A percentile compares a stretch with the other conserved stretches of the same genome.
These are phyloP conservation scores for Torulaspora indica DNA, from an alignment of 805 yeast genomes.

Conservation along the genomic window DNA sequence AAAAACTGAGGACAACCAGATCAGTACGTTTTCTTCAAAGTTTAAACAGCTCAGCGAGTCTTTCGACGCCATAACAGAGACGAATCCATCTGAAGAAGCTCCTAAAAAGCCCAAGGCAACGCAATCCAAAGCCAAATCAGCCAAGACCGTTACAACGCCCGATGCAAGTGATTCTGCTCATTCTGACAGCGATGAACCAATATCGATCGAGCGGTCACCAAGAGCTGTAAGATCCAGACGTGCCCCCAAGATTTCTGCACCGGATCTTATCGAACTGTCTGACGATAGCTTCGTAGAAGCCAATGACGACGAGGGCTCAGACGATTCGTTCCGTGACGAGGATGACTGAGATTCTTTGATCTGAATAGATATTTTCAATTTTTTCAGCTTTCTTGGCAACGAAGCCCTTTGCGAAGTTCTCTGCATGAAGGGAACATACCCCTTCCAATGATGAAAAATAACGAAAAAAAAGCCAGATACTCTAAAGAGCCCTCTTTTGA, in stretches of 20 bases:
- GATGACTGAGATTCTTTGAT: constrained; percentile 7
- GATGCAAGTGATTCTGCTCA: constrained; percentile 27
- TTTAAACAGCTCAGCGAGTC: constrained; percentile 33
- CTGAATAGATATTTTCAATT: not conserved
- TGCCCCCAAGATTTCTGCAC: constrained; percentile 16
- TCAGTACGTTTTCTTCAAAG: constrained; percentile 32
- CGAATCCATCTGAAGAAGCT: constrained; percentile 4
- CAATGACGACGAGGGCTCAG: constrained; percentile 20
- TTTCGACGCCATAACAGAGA: constrained; percentile 21
- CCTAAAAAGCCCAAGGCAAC: not conserved
- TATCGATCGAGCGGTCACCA: constrained; percentile 17
- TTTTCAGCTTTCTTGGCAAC: not conserved
- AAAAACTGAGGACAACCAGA: constrained; percentile 12
- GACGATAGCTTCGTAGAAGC: constrained; percentile 31
- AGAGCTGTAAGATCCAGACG: constrained; percentile 22
- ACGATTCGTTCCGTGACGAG: constrained; percentile 24
- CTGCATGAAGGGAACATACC: constrained; percentile 6
- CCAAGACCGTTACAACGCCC: constrained; percentile 15
- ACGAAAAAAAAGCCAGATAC: not conserved
- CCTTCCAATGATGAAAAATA: constrained; percentile 2
- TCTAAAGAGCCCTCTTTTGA: not conserved
- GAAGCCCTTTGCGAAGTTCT: not conserved
- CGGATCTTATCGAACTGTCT: constrained; percentile 23
- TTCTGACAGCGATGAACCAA: constrained; percentile 17
- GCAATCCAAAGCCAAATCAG: not conserved